phyloP scores from a whole-genome alignment of 352 stramenopile genomes.

The Phytophthora foliorum region DNA sequence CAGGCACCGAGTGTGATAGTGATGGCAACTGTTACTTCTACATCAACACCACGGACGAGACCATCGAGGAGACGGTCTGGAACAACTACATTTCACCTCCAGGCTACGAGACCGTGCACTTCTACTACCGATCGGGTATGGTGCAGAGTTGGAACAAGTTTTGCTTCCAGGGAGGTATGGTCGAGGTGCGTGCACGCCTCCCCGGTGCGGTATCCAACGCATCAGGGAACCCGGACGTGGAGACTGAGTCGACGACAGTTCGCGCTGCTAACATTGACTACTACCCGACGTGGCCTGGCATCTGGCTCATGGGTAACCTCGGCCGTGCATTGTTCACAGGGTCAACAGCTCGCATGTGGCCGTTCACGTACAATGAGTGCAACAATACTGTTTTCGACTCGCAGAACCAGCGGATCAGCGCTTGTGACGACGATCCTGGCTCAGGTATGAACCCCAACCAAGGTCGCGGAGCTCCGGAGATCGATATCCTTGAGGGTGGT shows the following conservation, averaged over 20 bases:
- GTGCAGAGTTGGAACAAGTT: constrained; percentile 94
- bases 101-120: constrained; percentile 52
- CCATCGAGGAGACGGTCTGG: constrained; percentile 57
- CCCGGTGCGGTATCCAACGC: constrained; percentile 74
- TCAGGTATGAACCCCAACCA: constrained; percentile 90
- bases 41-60: constrained; percentile 63
- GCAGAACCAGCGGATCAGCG: constrained; percentile 77
- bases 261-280: constrained; percentile 33
- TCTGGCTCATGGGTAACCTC: constrained; percentile 97
- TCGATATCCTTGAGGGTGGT: constrained; percentile 94
- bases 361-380: constrained; percentile 95
- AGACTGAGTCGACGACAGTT: constrained; percentile 32
- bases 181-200: constrained; percentile 88
- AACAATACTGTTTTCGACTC: constrained; percentile 64
- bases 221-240: constrained; percentile 54
- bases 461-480: constrained; percentile 94
- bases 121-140: constrained; percentile 77
- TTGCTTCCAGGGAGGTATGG: constrained; percentile 93
- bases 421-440: constrained; percentile 92
- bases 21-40: constrained; percentile 66
- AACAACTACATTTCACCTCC: constrained; percentile 70
- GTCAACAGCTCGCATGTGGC: constrained; percentile 95
- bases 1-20: constrained; percentile 60
- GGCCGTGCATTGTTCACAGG: constrained; percentile 94
- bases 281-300: constrained; percentile 92